Base-by-base conservation (phyloP, 495 filamentous ascomycete species). In the Penicillium pancosmium region DNA sequence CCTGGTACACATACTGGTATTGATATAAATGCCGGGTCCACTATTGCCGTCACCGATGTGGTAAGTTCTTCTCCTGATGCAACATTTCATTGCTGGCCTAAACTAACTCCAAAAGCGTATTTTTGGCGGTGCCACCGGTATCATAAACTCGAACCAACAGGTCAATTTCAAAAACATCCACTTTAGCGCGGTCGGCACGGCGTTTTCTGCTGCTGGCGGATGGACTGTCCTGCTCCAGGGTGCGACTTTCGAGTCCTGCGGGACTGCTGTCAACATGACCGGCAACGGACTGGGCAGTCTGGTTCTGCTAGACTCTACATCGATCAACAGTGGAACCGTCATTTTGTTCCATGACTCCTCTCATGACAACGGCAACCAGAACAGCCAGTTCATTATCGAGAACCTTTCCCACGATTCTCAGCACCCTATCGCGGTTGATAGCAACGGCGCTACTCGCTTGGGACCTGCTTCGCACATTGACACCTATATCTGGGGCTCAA, bases 1-100 rank as follows among this genome's bases (percentile, higher is more conserved):
- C 72, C 80, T 0, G 78, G 73, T 41, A 81, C 78, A 6, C 86
- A 91, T 56, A 81, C 83, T 40, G 82, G 80, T 9, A 74, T 84
- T 21, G 63, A 74, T 49, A 61, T 77, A 7, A 56, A 68, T 12
- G 76, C 74, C 6, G 79, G 80, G 15, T 78, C 74, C 18, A 77
- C 78, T 2, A 79, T 76, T 34, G 72, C 72, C 2, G 70, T 83
- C 6, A 79, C 79, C 15, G 72, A 83, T 55, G 74, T 79, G 54
- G 78, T 80, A 71, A 65, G 75, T 73, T 34, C 5, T 11, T 1
- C 25, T 19, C 10, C 25, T 23, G 23, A 16, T 7, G 27, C 2
- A 41, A 8, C 1, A 46, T 55, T 18, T 19, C n/a, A 2, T 5
- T 19, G 4, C 6, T 8, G 19, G 2, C 2, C 16, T 23, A 63